phyloP scores from a whole-genome alignment of 208 protist species.

The Leptomonas seymouri region DNA sequence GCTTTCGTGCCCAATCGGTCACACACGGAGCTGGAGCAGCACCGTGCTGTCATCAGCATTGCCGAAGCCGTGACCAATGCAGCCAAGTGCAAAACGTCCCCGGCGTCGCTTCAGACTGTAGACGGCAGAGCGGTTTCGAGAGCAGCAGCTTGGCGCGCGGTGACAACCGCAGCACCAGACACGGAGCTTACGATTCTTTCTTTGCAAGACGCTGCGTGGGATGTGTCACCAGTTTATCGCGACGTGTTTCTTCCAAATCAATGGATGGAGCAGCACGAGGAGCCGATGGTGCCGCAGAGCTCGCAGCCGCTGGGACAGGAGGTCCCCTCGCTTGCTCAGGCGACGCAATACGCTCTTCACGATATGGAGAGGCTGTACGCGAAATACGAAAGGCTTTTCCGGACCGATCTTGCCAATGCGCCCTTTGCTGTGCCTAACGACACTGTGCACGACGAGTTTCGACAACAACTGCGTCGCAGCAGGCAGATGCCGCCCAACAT shows the following conservation, averaged over 20 bases:
- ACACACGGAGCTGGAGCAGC: constrained; percentile 7
- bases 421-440: not conserved
- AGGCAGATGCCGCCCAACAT: constrained; percentile 27
- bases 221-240: not conserved
- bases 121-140: too few relatives aligned
- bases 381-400: not conserved
- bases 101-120: not conserved
- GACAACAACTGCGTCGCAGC: constrained; percentile 7
- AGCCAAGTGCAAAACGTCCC: constrained; percentile 14
- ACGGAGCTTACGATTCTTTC: not conserved
- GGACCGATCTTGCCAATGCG: not conserved
- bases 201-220: constrained; percentile 9
- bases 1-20: constrained; percentile 10
- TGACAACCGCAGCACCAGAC: not conserved
- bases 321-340: constrained; percentile 6
- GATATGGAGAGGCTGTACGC: constrained; percentile 19
- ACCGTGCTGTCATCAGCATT: constrained; percentile 16
- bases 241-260: not conserved
- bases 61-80: constrained; percentile 22
- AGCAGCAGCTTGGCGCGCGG: not conserved
- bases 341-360: constrained; percentile 15
- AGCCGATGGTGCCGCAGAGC: not conserved
- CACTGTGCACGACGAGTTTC: not conserved
- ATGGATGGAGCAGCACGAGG: not conserved
- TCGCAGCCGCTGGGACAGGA: not conserved